A percentile compares a stretch with the other conserved stretches of the same genome.
Evolutionary conservation across 306 rosid genomes (phyloP).

Genomic region (Gillenia trifoliata): DNA sequence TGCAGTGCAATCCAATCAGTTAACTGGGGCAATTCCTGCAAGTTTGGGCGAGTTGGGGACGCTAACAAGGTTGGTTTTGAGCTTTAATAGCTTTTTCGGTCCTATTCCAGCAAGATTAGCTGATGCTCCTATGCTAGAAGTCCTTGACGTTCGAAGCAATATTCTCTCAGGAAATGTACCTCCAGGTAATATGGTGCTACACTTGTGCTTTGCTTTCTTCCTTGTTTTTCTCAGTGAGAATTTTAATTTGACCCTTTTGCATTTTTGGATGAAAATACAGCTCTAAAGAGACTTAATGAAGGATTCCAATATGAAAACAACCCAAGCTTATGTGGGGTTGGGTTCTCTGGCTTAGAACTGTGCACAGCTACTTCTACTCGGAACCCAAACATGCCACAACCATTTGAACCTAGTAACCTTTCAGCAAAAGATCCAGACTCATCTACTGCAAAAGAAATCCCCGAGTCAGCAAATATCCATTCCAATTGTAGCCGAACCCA

Average conservation of each 20-base stretch:
- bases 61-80: slow-evolving; percentile 63
- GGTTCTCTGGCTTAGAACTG: slow-evolving; percentile 42
- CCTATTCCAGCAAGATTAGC: slow-evolving; percentile 70
- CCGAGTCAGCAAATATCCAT: slow-evolving; percentile 44
- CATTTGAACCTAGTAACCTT: slow-evolving; percentile 48
- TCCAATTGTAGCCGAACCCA: slow-evolving; percentile 32
- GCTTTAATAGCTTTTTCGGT: slow-evolving; percentile 70
- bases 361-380: slow-evolving; percentile 38
- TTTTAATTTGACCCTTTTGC: slow-evolving; percentile 1
- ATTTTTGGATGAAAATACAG: slow-evolving; percentile 35
- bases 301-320: slow-evolving; percentile 66
- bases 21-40: slow-evolving; percentile 81
- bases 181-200: slow-evolving; percentile 35
- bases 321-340: slow-evolving; percentile 67
- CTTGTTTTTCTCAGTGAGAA: neutral
- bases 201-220: slow-evolving; percentile 2
- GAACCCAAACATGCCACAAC: slow-evolving; percentile 65
- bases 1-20: slow-evolving; percentile 71
- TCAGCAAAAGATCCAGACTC: slow-evolving; percentile 28
- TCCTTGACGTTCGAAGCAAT: slow-evolving; percentile 63
- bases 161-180: slow-evolving; percentile 75
- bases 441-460: slow-evolving; percentile 48
- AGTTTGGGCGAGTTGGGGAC: slow-evolving; percentile 59
- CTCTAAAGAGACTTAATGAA: slow-evolving; percentile 42
- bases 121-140: slow-evolving; percentile 49